A percentile compares a stretch with the other conserved stretches of the same genome.
These are phyloP conservation scores for Skeletonema potamos DNA, from an alignment of 108 stramenopile species.

Conservation along the genomic window DNA sequence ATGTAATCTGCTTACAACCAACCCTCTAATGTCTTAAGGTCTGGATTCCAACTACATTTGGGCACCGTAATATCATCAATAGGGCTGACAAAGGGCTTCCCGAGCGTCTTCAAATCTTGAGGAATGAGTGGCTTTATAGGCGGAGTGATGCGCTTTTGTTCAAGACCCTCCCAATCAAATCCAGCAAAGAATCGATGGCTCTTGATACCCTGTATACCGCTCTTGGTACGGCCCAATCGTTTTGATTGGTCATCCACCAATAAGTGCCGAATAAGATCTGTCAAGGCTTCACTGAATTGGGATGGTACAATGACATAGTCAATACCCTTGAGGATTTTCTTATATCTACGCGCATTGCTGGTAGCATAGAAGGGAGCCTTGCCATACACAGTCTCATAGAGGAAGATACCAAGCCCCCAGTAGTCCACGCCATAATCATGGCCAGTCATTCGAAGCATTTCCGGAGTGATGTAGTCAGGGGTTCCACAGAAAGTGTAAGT, in stretches of 20 bases:
- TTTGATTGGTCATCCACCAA: conserved; percentile 62
- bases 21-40: background rate
- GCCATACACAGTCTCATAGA: conserved; percentile 65
- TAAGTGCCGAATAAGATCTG: conserved; percentile 68
- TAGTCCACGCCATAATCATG: conserved; percentile 69
- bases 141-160: background rate
- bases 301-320: conserved; percentile 24
- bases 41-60: background rate
- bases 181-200: conserved; percentile 77
- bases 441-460: conserved; percentile 46
- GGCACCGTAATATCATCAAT: background rate
- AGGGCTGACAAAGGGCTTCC: background rate
- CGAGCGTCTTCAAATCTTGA: background rate
- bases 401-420: conserved; percentile 64
- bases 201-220: conserved; percentile 60
- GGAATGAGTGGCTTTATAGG: background rate
- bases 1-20: background rate
- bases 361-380: conserved; percentile 52
- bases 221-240: conserved; percentile 68
- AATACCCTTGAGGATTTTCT: conserved; percentile 41
- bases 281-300: conserved; percentile 39
- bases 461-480: conserved; percentile 70
- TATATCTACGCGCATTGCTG: conserved; percentile 38
- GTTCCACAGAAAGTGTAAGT: conserved; percentile 71
- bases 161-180: conserved; percentile 64